Evolutionary conservation across 225 moss, liverwort and hornwort species (phyloP).

Genomic region (Rhytidiadelphus loreus): DNA sequence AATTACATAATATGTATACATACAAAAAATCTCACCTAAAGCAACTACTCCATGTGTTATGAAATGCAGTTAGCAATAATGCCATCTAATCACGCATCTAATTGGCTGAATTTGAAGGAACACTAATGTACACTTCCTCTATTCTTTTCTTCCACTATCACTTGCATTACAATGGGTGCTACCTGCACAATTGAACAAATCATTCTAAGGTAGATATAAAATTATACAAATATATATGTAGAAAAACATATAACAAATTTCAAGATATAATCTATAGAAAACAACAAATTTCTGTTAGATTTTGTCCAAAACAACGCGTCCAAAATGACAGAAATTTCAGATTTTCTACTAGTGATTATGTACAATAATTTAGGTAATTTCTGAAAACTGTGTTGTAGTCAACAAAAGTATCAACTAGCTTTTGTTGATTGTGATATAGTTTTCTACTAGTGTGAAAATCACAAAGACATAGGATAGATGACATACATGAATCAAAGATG

Average conservation of each 20-base stretch:
- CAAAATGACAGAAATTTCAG: no score
- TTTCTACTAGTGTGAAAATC: not conserved
- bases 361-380: no score
- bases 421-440: no score
- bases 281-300: not conserved
- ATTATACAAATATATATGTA: accelerated
- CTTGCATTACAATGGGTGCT: not conserved
- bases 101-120: not conserved
- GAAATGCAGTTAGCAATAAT: not conserved
- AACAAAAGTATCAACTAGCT: no score
- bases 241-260: accelerated
- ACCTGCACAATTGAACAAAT: not conserved
- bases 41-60: not conserved
- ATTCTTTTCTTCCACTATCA: not conserved
- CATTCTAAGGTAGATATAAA: not conserved
- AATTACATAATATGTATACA: accelerated
- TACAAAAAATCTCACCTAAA: accelerated
- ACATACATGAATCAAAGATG: not conserved
- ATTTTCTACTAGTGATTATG: no score
- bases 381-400: no score
- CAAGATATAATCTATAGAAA: accelerated
- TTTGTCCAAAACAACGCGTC: no score
- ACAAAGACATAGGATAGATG: accelerated
- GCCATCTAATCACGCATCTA: no score
- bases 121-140: accelerated